phyloP scores from a whole-genome alignment of 331 rosid genomes.

The Cydonia oblonga region DNA sequence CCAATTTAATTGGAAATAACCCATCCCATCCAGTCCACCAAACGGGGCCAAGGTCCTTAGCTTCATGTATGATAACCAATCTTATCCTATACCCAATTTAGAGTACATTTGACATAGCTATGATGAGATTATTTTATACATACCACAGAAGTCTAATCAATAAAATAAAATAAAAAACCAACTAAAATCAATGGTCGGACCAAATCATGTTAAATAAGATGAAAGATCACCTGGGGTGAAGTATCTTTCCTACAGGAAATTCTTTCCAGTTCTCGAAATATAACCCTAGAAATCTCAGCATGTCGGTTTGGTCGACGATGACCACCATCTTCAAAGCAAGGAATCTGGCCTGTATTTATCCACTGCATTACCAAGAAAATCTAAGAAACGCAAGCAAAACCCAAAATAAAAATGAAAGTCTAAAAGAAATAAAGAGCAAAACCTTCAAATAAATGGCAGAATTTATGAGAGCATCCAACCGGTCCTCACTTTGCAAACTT shows the following conservation, averaged over 20 bases:
- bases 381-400: slow-evolving; percentile 10
- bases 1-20: too few species aligned
- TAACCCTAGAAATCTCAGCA: slow-evolving; percentile 92
- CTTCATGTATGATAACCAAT: neutral
- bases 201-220: slow-evolving; percentile 10
- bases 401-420: slow-evolving; percentile 3
- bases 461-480: slow-evolving; percentile 68
- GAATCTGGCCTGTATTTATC: slow-evolving; percentile 96
- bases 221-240: slow-evolving; percentile 60
- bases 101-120: neutral
- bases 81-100: neutral
- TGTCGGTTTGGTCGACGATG: slow-evolving; percentile 93
- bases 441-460: slow-evolving; percentile 94
- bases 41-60: too few species aligned
- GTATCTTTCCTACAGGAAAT: slow-evolving; percentile 50
- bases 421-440: slow-evolving; percentile 4
- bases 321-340: slow-evolving; percentile 96
- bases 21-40: too few species aligned
- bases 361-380: slow-evolving; percentile 55
- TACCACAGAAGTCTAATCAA: neutral
- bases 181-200: slow-evolving; percentile 1
- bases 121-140: neutral
- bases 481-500: slow-evolving; percentile 40
- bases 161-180: neutral
- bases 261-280: slow-evolving; percentile 76